phyloP scores from a whole-genome alignment of 495 filamentous ascomycete species.

The Jackrogersella multiformis region DNA sequence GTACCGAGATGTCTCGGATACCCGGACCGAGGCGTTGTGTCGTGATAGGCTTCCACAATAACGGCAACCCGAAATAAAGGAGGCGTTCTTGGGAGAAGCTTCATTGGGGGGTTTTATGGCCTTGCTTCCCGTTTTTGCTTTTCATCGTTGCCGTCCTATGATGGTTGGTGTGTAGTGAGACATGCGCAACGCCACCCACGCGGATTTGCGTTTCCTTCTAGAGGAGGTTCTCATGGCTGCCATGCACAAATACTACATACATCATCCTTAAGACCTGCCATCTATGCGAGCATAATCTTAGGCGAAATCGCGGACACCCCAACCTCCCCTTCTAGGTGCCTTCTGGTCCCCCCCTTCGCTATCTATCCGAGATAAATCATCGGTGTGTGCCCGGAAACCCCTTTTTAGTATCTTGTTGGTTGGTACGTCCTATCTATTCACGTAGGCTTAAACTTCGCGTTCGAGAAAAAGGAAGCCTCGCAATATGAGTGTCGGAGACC shows the following conservation, averaged over 20 bases:
- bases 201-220: neutral
- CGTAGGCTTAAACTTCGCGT: neutral
- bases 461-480: neutral
- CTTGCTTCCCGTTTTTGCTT: constrained; percentile 1
- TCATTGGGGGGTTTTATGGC: neutral
- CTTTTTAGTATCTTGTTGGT: neutral
- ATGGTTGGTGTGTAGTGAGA: neutral
- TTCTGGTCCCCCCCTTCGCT: too few relatives aligned
- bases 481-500: constrained; percentile 28
- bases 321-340: too few relatives aligned
- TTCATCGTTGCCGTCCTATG: neutral
- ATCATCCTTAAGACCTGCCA: neutral
- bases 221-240: neutral
- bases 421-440: neutral
- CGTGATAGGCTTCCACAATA: neutral
- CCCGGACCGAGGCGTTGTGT: too few relatives aligned
- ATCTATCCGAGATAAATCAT: neutral
- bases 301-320: neutral
- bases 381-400: neutral
- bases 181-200: constrained; percentile 12
- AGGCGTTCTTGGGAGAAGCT: neutral
- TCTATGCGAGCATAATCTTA: neutral
- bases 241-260: constrained; percentile 6
- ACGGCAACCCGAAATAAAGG: neutral
- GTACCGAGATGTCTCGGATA: constrained; percentile 1